Base-by-base conservation (phyloP, 257 asterid genomes). In the Petrea volubilis region DNA sequence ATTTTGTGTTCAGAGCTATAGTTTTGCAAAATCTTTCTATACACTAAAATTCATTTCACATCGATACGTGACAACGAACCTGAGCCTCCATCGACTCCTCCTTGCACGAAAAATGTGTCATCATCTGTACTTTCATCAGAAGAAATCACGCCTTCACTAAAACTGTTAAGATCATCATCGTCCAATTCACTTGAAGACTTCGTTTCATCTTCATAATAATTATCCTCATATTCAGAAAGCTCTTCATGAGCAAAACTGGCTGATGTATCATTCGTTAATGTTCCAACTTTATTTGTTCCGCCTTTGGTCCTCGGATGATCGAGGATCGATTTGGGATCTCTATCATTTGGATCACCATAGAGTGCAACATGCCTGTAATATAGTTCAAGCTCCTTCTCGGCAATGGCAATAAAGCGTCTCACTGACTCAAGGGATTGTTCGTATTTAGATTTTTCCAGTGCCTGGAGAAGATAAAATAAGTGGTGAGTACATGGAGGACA, bases 351-450 rank as follows among this genome's bases (percentile, higher is more conserved):
- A 77, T 87, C 95, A 27, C 96, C 96, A 51, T 89, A 89, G 8
- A 91, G 88, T 15, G 96, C 96, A 70, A 87, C 86, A 65, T 91
- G 97, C 61, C 98, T 82, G 73, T 84, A 85, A 69, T 91, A 94
- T n/a, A 91, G 77, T 64, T 94, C 98, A 17, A 94, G 87, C 78
- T 94, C 97, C 86, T 89, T 93, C 88, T 91, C 97, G 10, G 93
- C 83, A 53, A 89, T 85, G 66, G 91, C 90, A 81, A 87, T 94
- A 79, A 94, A 91, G 55, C 85, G 89, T 57, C 91, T 81, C 70
- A 89, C 97, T 33, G 96, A 91, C 70, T 91, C 96, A 0, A 94
- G 91, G 7, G 98, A 93, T 44, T 93, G 98, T 78, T 91, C 97
- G 21, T 87, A 89, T 61, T 89, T 93, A 27, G 97, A 89, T 78